Conservation (phyloP, 1,284 basidiomycete species). For the Trametes versicolor region DNA sequence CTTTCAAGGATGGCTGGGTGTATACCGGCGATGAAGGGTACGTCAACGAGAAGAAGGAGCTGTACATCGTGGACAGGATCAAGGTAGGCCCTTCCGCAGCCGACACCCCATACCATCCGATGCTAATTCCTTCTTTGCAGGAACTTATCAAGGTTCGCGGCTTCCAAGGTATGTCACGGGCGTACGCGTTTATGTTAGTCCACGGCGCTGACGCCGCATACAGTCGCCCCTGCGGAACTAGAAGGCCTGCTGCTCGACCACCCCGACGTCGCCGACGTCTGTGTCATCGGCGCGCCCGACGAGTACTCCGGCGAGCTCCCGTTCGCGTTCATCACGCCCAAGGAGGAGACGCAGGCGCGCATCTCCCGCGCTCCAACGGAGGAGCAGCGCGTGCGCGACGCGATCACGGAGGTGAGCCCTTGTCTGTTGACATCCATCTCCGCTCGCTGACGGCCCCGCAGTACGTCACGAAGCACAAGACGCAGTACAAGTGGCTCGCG, state of each 20-base stretch:
- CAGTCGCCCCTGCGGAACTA: constrained; percentile 53
- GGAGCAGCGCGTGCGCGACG: constrained; percentile 43
- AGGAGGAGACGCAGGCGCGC: constrained; percentile 53
- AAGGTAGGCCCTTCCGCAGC: constrained; percentile 45
- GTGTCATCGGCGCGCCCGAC: constrained; percentile 78
- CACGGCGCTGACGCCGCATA: constrained; percentile 14
- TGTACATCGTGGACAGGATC: constrained; percentile 56
- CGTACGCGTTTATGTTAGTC: not conserved
- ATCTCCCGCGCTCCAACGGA: constrained; percentile 48
- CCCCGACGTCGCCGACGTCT: constrained; percentile 56
- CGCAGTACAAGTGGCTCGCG: constrained; percentile 39
- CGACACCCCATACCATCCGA: not conserved
- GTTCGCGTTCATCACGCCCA: constrained; percentile 73
- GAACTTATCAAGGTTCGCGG: constrained; percentile 74
- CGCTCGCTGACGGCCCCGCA: constrained; percentile 23
- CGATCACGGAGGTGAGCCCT: constrained; percentile 38
- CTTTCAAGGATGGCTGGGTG: constrained; percentile 56
- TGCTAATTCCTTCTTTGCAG: constrained; percentile 41
- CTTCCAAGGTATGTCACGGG: constrained; percentile 55
- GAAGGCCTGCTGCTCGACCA: constrained; percentile 72
- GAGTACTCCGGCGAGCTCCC: constrained; percentile 85
- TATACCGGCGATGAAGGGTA: constrained; percentile 56
- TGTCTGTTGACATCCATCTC: not conserved
- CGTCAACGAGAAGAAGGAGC: constrained; percentile 50
- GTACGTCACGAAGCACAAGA: constrained; percentile 41